Evolutionary conservation across 495 filamentous ascomycete species (phyloP), one percentile per base, ranked within the genome.

Genomic region (Aspergillus cristatus): DNA sequence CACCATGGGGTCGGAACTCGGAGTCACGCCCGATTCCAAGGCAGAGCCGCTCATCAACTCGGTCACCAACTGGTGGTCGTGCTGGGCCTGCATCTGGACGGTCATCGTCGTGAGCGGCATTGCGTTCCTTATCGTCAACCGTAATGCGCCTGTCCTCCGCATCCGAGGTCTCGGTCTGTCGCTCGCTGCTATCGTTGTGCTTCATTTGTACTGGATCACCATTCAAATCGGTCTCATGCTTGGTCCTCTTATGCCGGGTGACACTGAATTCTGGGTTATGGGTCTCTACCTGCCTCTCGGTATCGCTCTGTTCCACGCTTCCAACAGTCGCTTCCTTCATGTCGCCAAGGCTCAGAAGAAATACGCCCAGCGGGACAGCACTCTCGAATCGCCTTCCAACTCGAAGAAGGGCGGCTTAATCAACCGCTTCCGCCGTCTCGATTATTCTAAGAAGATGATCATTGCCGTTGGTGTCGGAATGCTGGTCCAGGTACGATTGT

Each of bases 251-350:
- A 71, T 79, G 38, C 74, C 76, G 0, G 79, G 76, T 32, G 60
- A 61, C 18, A 50, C 58, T 13, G 70, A 83, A 50, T 87, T 71
- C 57, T 87, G 81, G 79, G 67, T 84, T 51, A 87, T 87, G 82
- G 71, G 78, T 35, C 69, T 76, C 29, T 81, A 74, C 53, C 63
- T 86, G 20, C 82, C 82, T 3, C 69, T 77, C 17, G 82, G 82
- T 18, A 72, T 86, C 43, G 81, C 76, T 13, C 56, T 84, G 2
- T 86, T 86, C 57, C 80, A 85, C 47, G 82, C 74, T 28, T 71
- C 72, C 28, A 82, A 82, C 53, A 70, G 61, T 43, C 76, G 76
- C 40, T 76, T 84, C 48, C 64, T 83, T n/a, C 62, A 77, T 38
- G 62, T 82, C 38, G 76, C 78, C 39, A 71, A 63, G 44, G 45